Evolutionary conservation across 2,329 filamentous ascomycete genomes (phyloP), one percentile per base, ranked within the genome.

Genomic region (Trichoderma sp.): DNA sequence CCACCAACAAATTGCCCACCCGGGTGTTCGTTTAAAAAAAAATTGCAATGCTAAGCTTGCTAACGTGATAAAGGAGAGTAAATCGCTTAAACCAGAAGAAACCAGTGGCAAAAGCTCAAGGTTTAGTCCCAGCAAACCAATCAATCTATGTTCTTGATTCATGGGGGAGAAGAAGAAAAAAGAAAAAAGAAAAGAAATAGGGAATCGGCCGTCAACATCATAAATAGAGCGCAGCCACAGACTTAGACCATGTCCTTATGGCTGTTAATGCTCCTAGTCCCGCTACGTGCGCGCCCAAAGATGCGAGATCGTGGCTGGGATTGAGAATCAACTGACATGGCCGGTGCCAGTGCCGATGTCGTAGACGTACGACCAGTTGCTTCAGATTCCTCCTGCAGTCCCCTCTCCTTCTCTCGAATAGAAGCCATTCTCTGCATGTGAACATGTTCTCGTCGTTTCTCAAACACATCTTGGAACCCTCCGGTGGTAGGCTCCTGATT

Each of bases 391-490:
- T 68, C 70, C 32, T 66, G 73, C 1, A 73, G 65, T 12, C 76
- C 78, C 1, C 73, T 71, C 19, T 79, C 74, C 69, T 80, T 80
- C 60, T 80, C 79, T 10, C 76, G 70, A 63, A 80, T 80, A 1
- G 77, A 79, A 1, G 77, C 77, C 45, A 80, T 76, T 3, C 79
- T 77, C 2, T 78, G 76, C 6, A 77, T 77, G 1, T 74, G 74
- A 5, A 76, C 63, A 3, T 77, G 74, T 4, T 81, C 75, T 37
- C 78, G 78, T 32, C 83, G 81, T 53, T 75, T 78, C 32, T 80
- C 79, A 58, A 83, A 84, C 0, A 84, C 80, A 63, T 84, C 80
- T 66, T 81, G 77, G 76, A 82, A 82, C 71, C 84, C 77, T 42
- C 77, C 76, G 57, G 80, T 74, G 13, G 71, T 72, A 13, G 73